Evolutionary conservation across 148 eudicot genomes (phyloP), one percentile per base, ranked within the genome.

Genomic region (Camellia granthamiana): DNA sequence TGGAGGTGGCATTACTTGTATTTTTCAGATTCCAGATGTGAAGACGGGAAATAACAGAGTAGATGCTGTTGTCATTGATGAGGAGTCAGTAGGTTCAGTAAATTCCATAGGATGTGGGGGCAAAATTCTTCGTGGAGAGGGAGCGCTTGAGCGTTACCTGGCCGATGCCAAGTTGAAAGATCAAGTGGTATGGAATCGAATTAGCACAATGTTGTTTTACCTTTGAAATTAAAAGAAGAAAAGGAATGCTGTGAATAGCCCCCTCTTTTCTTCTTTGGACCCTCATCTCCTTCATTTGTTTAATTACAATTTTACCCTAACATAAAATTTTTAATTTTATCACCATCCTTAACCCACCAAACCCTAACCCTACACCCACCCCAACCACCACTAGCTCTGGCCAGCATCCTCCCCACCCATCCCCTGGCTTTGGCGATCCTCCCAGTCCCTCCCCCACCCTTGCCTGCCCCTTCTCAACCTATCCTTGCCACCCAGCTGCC

Each of bases 51-150:
- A 83, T 54, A 89, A 88, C 77, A 85, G 81, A 84, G 86, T 90
- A 72, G 92, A 88, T 78, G 90, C 89, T 67, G 91, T 90, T 74
- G 89, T 90, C 54, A 81, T 86, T 73, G 92, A 90, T 77, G 88
- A 88, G 80, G 92, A 90, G 59, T 86, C 92, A 16, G 84, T 88
- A 62, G 92, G 92, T 7, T 76, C 87, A 7, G 75, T 77, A 56
- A 77, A 80, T 83, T 72, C 79, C 9, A 64, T 79, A 72, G 91
- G 92, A 81, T 84, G 82, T 82, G 92, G 92, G 30, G 90, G 87
- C 9, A 90, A 90, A 69, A 59, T 90, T 70, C 92, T 88, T 67
- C 81, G 82, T 75, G 92, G 92, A 68, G 90, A 90, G 73, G 91
- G 92, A 81, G 89, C 92, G 18, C 77, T 90, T 55, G 88, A 90